These are phyloP conservation scores for Paratinospora sagittata DNA, from an alignment of 164 flowering plant genomes.

Conservation along the genomic window DNA sequence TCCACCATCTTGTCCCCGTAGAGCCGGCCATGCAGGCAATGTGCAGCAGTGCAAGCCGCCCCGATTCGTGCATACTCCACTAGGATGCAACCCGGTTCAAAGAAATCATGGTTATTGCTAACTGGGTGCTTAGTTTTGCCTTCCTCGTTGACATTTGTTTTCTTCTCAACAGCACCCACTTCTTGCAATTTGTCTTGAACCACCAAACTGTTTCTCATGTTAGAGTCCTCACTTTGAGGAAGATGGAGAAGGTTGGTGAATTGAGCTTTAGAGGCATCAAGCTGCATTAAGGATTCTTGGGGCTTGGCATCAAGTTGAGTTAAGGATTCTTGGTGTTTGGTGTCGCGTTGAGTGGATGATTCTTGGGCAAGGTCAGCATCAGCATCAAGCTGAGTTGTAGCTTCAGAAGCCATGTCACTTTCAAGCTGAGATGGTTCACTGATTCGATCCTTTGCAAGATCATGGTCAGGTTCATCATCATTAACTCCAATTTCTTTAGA, in stretches of 20 bases:
- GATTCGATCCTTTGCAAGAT: slow-evolving; percentile 17
- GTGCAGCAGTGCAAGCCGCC: slow-evolving; percentile 74
- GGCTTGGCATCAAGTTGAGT: slow-evolving; percentile 8
- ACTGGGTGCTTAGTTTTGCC: slow-evolving; percentile 15
- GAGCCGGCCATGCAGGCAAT: slow-evolving; percentile 67
- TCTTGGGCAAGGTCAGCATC: slow-evolving; percentile 8
- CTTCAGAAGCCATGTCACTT: slow-evolving; percentile 16
- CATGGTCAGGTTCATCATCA: slow-evolving; percentile 20
- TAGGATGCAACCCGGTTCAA: slow-evolving; percentile 60
- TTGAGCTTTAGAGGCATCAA: slow-evolving; percentile 11
- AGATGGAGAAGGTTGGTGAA: neutral
- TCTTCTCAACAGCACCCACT: slow-evolving; percentile 3
- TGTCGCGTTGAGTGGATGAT: neutral
- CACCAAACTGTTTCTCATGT: slow-evolving; percentile 12
- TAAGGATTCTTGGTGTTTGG: slow-evolving; percentile 6
- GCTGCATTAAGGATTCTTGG: slow-evolving; percentile 11
- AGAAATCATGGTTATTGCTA: slow-evolving; percentile 16
- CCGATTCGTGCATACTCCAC: slow-evolving; percentile 75
- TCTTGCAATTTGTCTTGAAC: slow-evolving; percentile 15
- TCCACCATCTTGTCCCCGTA: slow-evolving; percentile 53
- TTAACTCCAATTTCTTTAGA: slow-evolving; percentile 9
- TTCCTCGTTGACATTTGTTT: slow-evolving; percentile 16
- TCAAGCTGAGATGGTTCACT: slow-evolving; percentile 17
- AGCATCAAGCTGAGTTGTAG: slow-evolving; percentile 2
- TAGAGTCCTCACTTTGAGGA: slow-evolving; percentile 4